Base-by-base conservation (phyloP, 2,329 filamentous ascomycete species). In the Fusarium sp. region DNA sequence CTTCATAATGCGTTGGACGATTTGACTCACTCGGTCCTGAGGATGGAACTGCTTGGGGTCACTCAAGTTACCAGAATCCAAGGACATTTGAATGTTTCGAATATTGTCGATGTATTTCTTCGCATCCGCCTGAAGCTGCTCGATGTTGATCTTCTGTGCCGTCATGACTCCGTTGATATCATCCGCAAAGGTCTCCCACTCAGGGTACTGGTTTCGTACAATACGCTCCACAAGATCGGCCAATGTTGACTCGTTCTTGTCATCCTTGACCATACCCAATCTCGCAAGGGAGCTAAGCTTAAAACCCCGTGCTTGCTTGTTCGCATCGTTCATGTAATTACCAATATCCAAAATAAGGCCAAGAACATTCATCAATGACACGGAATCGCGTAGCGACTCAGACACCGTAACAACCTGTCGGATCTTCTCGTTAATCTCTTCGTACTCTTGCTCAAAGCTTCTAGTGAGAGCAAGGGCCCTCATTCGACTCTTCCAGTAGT, bases 281-380 rank as follows among this genome's bases (percentile, higher is more conserved):
- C 96, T 91, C 33, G 94, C 93, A 53, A 99, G 90, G 10, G 96
- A 98, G 79, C 94, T 96, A 18, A 99, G 90, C 85, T 99, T 99
- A 91, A 99, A 99, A 70, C 96, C 96, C 64, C 92, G 93, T 7
- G 96, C 96, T 83, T 98, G 96, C 85, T 99, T 99, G 84, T 98
- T 98, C 61, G 95, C 92, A 80, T 98, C 96, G 86, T 99, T 99
- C 96, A 99, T 99, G 87, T 97, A 99, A 83, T 99, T 99, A 82
- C 96, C 96, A 79, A 99, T 97, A 81, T 98, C 95, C 77, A 99
- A 86, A 82, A 99, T 99, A 70, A 98, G 88, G 65, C 95, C 95
- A 62, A 99, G 89, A 50, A 99, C 94, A 74, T 97, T 98, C 92
- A 98, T 97, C 77, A 99, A 84, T 31, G 94, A 93, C 31, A 97